phyloP scores from a whole-genome alignment of 1,284 basidiomycete species.

The Earliella scabrosa region DNA sequence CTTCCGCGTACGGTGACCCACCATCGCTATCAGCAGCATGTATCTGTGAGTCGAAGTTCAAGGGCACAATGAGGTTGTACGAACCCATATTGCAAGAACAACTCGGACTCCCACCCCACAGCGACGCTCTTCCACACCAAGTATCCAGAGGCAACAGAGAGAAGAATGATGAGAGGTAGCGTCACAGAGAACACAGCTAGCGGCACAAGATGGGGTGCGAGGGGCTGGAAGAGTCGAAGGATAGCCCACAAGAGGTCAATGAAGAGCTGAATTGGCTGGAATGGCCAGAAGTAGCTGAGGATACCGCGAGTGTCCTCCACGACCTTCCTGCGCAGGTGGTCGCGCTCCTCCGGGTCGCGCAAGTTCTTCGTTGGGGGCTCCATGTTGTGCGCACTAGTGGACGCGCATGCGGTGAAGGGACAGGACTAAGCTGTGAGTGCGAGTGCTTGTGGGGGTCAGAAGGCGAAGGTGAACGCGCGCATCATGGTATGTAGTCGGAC shows the following conservation, averaged over 20 bases:
- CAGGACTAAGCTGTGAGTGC: no score
- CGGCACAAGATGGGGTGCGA: constrained; percentile 61
- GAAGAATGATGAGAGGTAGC: constrained; percentile 60
- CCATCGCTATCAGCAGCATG: constrained; percentile 53
- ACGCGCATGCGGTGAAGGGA: not conserved
- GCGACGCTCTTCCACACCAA: constrained; percentile 73
- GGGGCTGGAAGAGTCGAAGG: constrained; percentile 45
- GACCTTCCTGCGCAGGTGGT: constrained; percentile 20
- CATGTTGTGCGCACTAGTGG: constrained; percentile 8
- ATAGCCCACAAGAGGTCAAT: constrained; percentile 26
- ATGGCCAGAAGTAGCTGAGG: constrained; percentile 25
- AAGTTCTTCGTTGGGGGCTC: constrained; percentile 9
- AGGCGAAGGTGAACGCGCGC: no score
- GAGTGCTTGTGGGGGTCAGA: no score
- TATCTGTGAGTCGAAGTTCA: not conserved
- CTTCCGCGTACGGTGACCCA: constrained; percentile 60
- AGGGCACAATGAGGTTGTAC: constrained; percentile 26
- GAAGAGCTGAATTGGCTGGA: constrained; percentile 31
- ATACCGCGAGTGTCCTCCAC: constrained; percentile 23
- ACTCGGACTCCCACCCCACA: constrained; percentile 63
- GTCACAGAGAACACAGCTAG: constrained; percentile 61
- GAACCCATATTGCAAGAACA: constrained; percentile 80
- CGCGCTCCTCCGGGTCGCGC: constrained; percentile 14
- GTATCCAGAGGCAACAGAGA: constrained; percentile 69
- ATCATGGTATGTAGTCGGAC: not conserved